These are phyloP conservation scores for Lentinula edodes DNA, from an alignment of 768 basidiomycete species.

Conservation along the genomic window DNA sequence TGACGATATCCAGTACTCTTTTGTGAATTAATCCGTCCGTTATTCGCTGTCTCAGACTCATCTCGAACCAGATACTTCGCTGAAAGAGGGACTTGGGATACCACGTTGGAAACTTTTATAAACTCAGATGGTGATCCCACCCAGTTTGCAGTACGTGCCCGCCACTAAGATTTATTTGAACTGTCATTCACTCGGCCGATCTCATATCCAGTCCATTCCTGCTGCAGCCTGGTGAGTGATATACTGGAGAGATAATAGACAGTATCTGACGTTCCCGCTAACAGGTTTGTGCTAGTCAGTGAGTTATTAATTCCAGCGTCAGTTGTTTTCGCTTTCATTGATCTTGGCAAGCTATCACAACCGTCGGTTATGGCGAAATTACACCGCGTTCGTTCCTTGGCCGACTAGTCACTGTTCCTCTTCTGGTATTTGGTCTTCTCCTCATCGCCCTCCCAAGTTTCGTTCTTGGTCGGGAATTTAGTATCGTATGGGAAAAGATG, in stretches of 20 bases:
- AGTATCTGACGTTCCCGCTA: too few relatives aligned
- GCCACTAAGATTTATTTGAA: neutral
- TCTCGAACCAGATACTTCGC: constrained; percentile 64
- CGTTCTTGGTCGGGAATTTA: constrained; percentile 89
- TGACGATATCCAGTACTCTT: constrained; percentile 84
- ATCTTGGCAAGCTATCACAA: constrained; percentile 66
- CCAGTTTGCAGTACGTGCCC: constrained; percentile 58
- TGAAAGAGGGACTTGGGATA: constrained; percentile 89
- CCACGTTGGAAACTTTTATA: constrained; percentile 70
- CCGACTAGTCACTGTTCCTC: constrained; percentile 76
- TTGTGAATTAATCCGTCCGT: constrained; percentile 39
- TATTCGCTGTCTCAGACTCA: neutral
- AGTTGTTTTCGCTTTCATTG: neutral
- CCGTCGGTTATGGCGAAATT: constrained; percentile 90
- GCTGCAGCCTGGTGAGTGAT: constrained; percentile 66
- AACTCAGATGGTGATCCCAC: constrained; percentile 82
- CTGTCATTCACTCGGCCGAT: neutral
- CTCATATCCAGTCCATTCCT: constrained; percentile 49
- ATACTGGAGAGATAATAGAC: neutral
- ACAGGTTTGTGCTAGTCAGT: constrained; percentile 75
- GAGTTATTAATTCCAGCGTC: constrained; percentile 26
- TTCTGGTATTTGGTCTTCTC: constrained; percentile 82
- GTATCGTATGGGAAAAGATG: constrained; percentile 86
- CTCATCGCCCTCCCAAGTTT: constrained; percentile 90
- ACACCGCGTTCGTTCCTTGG: constrained; percentile 87